Conservation (phyloP, 129 eudicot species). For the Flaveria brownii region DNA sequence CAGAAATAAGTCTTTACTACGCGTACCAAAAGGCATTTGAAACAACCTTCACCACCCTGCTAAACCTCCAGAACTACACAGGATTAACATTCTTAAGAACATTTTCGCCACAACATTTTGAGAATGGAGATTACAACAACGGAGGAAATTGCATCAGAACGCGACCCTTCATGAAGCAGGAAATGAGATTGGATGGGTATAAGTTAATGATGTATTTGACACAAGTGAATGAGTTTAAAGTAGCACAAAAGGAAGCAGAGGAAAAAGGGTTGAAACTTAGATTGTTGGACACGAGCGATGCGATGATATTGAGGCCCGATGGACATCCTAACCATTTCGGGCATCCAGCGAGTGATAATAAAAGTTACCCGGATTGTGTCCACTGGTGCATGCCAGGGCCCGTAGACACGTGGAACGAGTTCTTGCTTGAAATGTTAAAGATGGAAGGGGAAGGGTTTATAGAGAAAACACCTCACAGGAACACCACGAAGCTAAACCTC, state of each 20-base stretch:
- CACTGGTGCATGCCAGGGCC: conserved; percentile 71
- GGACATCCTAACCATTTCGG: conserved; percentile 60
- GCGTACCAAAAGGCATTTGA: conserved; percentile 54
- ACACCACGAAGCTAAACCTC: conserved; percentile 30
- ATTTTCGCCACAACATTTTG: conserved; percentile 62
- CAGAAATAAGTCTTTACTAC: conserved; percentile 35
- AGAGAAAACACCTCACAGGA: conserved; percentile 28
- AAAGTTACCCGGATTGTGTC: conserved; percentile 47
- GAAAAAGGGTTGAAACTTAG: conserved; percentile 51
- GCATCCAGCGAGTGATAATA: conserved; percentile 47
- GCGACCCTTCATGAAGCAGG: conserved; percentile 41
- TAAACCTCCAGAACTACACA: conserved; percentile 43
- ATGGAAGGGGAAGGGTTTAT: conserved; percentile 48
- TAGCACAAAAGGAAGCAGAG: conserved; percentile 50
- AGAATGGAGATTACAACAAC: conserved; percentile 52
- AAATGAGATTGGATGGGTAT: conserved; percentile 48
- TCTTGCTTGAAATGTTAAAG: conserved; percentile 63
- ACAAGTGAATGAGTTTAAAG: conserved; percentile 54
- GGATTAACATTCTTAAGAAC: conserved; percentile 51
- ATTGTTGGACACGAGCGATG: conserved; percentile 50
- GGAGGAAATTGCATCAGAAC: conserved; percentile 63
- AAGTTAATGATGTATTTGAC: conserved; percentile 43
- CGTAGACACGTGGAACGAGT: conserved; percentile 63
- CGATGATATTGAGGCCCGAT: conserved; percentile 54
- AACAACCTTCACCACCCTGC: conserved; percentile 45